These are phyloP conservation scores for Arxiozyma heterogenica DNA, from an alignment of 1,139 yeast genomes.

Conservation along the genomic window DNA sequence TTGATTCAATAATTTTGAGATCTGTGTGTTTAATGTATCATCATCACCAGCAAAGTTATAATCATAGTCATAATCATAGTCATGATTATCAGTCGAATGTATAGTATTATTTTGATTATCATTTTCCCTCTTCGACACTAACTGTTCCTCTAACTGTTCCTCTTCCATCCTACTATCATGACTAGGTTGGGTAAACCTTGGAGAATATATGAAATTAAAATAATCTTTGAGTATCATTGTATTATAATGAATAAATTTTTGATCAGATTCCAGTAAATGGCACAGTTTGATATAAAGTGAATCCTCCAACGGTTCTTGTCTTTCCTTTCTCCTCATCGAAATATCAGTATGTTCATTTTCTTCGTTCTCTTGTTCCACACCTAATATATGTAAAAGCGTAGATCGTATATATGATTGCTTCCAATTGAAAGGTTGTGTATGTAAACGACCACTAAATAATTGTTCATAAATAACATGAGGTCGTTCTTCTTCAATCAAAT, in stretches of 20 bases:
- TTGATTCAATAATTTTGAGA: conserved; percentile 14
- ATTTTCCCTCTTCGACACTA: not conserved
- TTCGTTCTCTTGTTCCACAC: conserved; percentile 9
- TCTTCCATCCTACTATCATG: not conserved
- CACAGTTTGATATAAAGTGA: conserved; percentile 13
- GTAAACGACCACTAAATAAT: conserved; percentile 19
- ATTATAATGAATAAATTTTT: conserved; percentile 6
- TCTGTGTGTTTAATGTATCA: conserved; percentile 11
- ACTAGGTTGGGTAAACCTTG: conserved; percentile 9
- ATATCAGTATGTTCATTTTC: not conserved
- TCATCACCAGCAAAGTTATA: conserved; percentile 8
- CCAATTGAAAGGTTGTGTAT: conserved; percentile 23
- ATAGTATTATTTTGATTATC: not conserved
- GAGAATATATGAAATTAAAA: conserved; percentile 14
- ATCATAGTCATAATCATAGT: conserved; percentile 7
- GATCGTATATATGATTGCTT: conserved; percentile 20
- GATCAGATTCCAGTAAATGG: conserved; percentile 6
- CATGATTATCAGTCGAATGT: not conserved
- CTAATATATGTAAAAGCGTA: conserved; percentile 20
- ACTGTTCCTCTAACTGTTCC: not conserved
- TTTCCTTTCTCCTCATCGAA: not conserved
- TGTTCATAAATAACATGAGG: conserved; percentile 27
- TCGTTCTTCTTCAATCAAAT: conserved; percentile 21
- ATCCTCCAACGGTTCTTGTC: conserved; percentile 13
- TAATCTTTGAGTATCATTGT: conserved; percentile 13